A percentile compares a stretch with the other conserved stretches of the same genome.
These are phyloP conservation scores for Rosellinia necatrix DNA, from an alignment of 2,329 filamentous ascomycete species.

Conservation along the genomic window DNA sequence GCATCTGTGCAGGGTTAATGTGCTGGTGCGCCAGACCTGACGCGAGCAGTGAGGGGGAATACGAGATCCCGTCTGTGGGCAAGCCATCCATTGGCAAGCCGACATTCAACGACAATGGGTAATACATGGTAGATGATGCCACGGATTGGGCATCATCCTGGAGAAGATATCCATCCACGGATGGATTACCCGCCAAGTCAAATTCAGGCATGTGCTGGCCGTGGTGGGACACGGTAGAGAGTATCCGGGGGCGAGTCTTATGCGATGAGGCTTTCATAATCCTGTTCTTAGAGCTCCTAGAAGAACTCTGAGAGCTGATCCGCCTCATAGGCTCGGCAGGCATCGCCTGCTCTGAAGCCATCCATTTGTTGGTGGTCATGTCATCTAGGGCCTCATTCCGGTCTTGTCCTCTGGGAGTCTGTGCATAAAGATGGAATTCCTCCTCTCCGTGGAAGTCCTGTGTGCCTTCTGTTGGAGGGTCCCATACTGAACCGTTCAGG, in stretches of 20 bases:
- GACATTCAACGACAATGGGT: conserved; percentile 43
- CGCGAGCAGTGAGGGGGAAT: conserved; percentile 47
- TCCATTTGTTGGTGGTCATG: conserved; percentile 54
- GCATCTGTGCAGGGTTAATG: conserved; percentile 61
- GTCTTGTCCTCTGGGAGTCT: conserved; percentile 57
- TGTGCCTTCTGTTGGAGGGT: conserved; percentile 60
- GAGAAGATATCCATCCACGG: conserved; percentile 57
- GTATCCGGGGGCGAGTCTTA: conserved; percentile 50
- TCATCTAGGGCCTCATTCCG: conserved; percentile 53
- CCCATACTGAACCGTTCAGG: conserved; percentile 61
- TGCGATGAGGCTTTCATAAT: conserved; percentile 48
- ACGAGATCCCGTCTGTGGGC: conserved; percentile 49
- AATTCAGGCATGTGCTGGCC: conserved; percentile 54
- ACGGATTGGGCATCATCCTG: conserved; percentile 55
- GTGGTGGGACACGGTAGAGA: conserved; percentile 55
- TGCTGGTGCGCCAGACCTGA: conserved; percentile 56
- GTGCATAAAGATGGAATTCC: conserved; percentile 60
- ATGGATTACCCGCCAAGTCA: conserved; percentile 59
- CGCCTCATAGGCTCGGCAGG: conserved; percentile 51
- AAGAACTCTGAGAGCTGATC: conserved; percentile 50
- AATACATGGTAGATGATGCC: conserved; percentile 54
- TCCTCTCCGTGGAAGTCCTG: conserved; percentile 65
- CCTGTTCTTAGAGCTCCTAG: conserved; percentile 51
- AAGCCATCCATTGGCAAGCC: conserved; percentile 50
- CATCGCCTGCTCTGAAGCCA: conserved; percentile 43